phyloP scores from a whole-genome alignment of 345 rosid species.

The Iberis pinnata region DNA sequence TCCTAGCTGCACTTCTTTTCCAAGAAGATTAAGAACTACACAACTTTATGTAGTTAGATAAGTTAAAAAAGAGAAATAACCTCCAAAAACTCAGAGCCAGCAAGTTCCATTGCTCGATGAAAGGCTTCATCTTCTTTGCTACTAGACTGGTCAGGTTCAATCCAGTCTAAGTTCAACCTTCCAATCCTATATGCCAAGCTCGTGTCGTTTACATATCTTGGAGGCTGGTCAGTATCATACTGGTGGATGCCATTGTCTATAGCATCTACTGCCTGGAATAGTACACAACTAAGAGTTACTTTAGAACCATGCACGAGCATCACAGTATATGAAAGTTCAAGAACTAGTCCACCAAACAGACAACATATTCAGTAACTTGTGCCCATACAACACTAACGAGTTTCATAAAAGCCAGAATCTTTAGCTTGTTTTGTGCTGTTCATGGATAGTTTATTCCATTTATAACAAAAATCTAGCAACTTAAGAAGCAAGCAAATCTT shows the following conservation, averaged over 20 bases:
- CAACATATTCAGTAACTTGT: neutral
- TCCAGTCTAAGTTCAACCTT: conserved; percentile 78
- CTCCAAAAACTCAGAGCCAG: conserved; percentile 70
- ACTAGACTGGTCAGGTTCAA: conserved; percentile 66
- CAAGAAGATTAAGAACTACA: neutral
- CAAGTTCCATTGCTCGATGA: conserved; percentile 57
- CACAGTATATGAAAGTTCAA: neutral
- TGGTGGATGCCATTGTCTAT: conserved; percentile 69
- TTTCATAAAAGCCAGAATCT: neutral
- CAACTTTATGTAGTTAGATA: neutral
- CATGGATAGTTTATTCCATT: neutral
- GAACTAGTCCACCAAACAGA: conserved; percentile 1
- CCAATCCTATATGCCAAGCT: conserved; percentile 67
- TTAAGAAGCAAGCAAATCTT: neutral
- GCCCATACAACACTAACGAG: neutral
- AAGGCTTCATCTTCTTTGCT: conserved; percentile 74
- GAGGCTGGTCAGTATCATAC: conserved; percentile 66
- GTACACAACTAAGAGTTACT: neutral
- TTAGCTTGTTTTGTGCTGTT: neutral
- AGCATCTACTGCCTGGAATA: conserved; percentile 68
- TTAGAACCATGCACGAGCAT: neutral
- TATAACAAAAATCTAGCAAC: neutral
- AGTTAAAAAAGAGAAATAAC: conserved; percentile 28
- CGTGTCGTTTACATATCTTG: conserved; percentile 66
- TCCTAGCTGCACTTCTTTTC: neutral